phyloP scores from a whole-genome alignment of 1,139 yeast species.

The Pichia norvegensis region DNA sequence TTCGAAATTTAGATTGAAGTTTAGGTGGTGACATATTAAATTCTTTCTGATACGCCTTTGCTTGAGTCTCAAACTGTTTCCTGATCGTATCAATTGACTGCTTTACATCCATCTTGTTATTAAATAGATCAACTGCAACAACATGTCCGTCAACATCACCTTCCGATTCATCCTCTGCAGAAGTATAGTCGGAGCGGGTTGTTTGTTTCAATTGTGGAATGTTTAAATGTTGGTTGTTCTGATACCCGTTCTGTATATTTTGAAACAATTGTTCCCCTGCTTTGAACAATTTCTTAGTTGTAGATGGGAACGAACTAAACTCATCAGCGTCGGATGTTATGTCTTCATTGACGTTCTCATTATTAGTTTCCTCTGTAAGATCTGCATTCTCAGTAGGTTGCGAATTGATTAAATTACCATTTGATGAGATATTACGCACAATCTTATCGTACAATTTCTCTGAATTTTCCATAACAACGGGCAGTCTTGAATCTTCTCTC shows the following conservation, averaged over 20 bases:
- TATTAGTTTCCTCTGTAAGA: not conserved
- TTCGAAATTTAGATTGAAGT: conserved; percentile 3
- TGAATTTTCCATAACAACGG: conserved; percentile 8
- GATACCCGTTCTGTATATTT: conserved; percentile 17
- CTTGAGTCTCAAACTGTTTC: conserved; percentile 2
- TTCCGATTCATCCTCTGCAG: conserved; percentile 16
- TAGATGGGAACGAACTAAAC: conserved; percentile 16
- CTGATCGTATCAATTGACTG: conserved; percentile 1
- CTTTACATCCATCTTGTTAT: not conserved
- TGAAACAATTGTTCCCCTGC: conserved; percentile 22
- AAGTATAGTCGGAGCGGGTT: conserved; percentile 24
- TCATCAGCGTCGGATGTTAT: conserved; percentile 25
- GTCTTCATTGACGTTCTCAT: conserved; percentile 18
- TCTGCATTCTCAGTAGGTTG: not conserved
- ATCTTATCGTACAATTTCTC: conserved; percentile 10
- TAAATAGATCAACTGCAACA: not conserved
- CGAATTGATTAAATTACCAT: conserved; percentile 2
- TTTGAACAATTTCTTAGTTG: conserved; percentile 18
- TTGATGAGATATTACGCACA: conserved; percentile 9
- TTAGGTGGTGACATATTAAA: conserved; percentile 9
- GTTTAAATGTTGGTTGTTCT: conserved; percentile 2
- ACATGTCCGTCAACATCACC: not conserved
- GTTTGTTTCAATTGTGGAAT: conserved; percentile 3
- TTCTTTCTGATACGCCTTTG: conserved; percentile 5
- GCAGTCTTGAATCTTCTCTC: not conserved